Conservation (phyloP, 1,139 yeast genomes). For the Pneumocystis sp. region DNA sequence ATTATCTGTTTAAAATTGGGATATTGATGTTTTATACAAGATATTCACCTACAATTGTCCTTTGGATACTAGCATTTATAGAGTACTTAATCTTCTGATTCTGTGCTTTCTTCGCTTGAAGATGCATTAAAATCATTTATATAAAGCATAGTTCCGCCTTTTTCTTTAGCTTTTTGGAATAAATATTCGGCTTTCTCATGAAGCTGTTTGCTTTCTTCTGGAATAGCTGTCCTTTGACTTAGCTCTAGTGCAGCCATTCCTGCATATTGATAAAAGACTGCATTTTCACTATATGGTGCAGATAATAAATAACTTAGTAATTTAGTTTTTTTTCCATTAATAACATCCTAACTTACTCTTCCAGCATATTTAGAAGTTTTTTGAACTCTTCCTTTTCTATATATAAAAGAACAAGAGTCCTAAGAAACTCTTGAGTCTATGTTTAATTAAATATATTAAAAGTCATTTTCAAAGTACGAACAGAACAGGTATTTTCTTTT, state of each 20-base stretch:
- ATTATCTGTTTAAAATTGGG: neutral
- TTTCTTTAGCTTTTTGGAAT: neutral
- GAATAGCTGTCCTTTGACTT: neutral
- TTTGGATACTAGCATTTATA: neutral
- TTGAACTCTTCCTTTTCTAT: slow-evolving; percentile 2
- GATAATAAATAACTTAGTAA: neutral
- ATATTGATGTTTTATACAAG: neutral
- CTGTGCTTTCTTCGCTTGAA: neutral
- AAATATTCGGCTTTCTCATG: neutral
- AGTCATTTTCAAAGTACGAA: neutral
- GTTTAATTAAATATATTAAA: neutral
- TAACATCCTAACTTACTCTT: slow-evolving; percentile 3
- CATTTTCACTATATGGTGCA: slow-evolving; percentile 1
- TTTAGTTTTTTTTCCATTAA: neutral
- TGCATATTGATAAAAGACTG: neutral
- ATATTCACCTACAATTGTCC: neutral
- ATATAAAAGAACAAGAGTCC: neutral
- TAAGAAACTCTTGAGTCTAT: slow-evolving; percentile 4
- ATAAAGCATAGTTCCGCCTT: neutral
- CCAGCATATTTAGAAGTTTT: slow-evolving; percentile 1
- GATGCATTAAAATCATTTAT: neutral
- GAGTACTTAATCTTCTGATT: neutral
- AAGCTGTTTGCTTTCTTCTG: neutral
- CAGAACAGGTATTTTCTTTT: neutral
- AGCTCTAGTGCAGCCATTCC: neutral